Base-by-base conservation (phyloP, 2,329 filamentous ascomycete species). In the Claviceps citrina region DNA sequence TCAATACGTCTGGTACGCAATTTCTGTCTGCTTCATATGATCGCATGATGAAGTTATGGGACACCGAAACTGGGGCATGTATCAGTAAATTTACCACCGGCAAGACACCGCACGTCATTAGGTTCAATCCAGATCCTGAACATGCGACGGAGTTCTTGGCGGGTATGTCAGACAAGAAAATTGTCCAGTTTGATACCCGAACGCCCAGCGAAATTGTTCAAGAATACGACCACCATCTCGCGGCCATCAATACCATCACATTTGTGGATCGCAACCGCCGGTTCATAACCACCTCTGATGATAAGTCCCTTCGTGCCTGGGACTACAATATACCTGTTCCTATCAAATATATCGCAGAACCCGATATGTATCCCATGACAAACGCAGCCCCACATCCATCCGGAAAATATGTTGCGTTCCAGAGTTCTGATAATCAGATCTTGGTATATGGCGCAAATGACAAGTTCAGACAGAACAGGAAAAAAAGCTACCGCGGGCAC, bases 151-250 rank as follows among this genome's bases (percentile, higher is more conserved):
- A 96, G 59, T 98, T 98, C 61, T 64, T 98, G 41, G 87, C 86
- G 1, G 91, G 91, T 53, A 93, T 96, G 84, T 91, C 84, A 28
- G 89, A 98, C 62, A 98, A 98, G 69, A 95, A 95, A 68, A 98
- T 98, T 50, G 73, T 98, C 31, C 91, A 98, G 56, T 98, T 93
- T 61, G 91, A 98, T 60, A 87, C 79, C 2, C 76, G 93, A 22
- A 78, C 79, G 6, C 63, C 68, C 44, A 76, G 76, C 49, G 78
- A 93, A 52, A 71, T 91, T 43, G 83, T 94, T 10, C 93, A 98
- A 56, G 91, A 96, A 65, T 98, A 98, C 63, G 89, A 98, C 56
- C 91, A 98, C 60, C 91, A 98, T 59, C 67, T 98, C 46, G 91
- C 86, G n/a, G 85, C 91, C 19, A 81, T 98, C 66, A 98, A 98